Base-by-base conservation (phyloP, 345 rosid species). In the Citrus cavaleriei region DNA sequence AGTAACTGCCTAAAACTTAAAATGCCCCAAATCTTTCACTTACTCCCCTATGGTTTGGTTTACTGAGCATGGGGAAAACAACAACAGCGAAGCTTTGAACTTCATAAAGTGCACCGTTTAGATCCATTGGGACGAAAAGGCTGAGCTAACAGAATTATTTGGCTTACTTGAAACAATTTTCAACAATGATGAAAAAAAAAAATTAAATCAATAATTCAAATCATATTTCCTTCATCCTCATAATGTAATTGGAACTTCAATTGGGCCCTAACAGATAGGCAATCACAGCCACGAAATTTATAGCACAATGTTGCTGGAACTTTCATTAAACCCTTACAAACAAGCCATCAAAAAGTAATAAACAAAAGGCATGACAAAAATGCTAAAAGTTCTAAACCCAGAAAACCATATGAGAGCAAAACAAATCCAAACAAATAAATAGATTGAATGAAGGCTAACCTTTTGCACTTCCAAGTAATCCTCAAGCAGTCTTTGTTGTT, bases 391-490 rank as follows among this genome's bases (percentile, higher is more conserved):
- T 28, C 30, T 24, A 24, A 13, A 70, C n/a, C 34, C 73, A 24
- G 4, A 37, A 4, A 16, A 13, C 24, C 4, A 27, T 54, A 38
- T 1, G 16, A 9, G 19, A 49, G 14, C 32, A 27, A 38, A 71
- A 4, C 22, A 77, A 73, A 18, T 7, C 35, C 49, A 28, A 2
- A 25, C 18, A 70, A 6, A 18, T 55, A 19, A 70, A 30, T 49
- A 28, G 24, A 74, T 3, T 40, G 10, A 77, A 25, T 5, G 28
- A 76, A 49, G 13, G 40, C 83, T 58, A 54, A 84, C 88, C 88
- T 84, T 88, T 63, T 78, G 87, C 76, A 88, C 71, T 40, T 77
- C 82, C 74, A 85, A 75, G 75, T 54, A 88, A 35, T 85, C 88
- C 70, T 82, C 73, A 46, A 84, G 65, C 5, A 85, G 71, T 57